Percentiles rank a stretch among this genome's conserved stretches.
phyloP scores from a whole-genome alignment of 202 grass and related monocot genomes.

The Panicum virgatum region DNA sequence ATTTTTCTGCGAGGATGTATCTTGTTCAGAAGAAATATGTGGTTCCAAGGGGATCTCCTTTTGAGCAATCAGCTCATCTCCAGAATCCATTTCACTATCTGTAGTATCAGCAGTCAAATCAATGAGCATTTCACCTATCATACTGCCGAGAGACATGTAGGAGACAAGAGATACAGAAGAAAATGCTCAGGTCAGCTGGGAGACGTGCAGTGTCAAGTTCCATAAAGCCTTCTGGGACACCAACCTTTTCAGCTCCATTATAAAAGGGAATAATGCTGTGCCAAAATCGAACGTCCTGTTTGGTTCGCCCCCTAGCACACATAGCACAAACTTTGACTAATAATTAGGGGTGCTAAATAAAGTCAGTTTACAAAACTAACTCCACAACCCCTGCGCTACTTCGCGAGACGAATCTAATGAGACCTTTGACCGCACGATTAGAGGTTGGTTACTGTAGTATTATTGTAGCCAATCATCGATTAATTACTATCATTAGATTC shows the following conservation, averaged over 20 bases:
- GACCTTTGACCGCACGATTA: no score
- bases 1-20: background rate
- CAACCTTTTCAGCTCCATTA: conserved; percentile 49
- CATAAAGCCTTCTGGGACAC: conserved; percentile 59
- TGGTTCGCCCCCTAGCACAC: no score
- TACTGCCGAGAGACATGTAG: conserved; percentile 24
- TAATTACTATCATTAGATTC: no score
- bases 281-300: no score
- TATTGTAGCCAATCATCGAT: no score
- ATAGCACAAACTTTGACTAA: no score
- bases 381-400: no score
- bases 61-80: background rate
- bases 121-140: background rate
- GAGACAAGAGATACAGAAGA: conserved; percentile 48
- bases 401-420: no score
- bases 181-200: conserved; percentile 53
- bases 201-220: conserved; percentile 75
- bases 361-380: no score
- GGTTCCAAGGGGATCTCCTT: background rate
- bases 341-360: no score
- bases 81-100: conserved; percentile 4
- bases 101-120: conserved; percentile 16
- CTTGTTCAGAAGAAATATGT: conserved; percentile 25
- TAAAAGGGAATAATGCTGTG: conserved; percentile 56
- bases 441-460: no score